A percentile compares a stretch with the other conserved stretches of the same genome.
Evolutionary conservation across 192 early-diverging fungal genomes (phyloP).

Genomic region (Rhizophlyctis rosea): DNA sequence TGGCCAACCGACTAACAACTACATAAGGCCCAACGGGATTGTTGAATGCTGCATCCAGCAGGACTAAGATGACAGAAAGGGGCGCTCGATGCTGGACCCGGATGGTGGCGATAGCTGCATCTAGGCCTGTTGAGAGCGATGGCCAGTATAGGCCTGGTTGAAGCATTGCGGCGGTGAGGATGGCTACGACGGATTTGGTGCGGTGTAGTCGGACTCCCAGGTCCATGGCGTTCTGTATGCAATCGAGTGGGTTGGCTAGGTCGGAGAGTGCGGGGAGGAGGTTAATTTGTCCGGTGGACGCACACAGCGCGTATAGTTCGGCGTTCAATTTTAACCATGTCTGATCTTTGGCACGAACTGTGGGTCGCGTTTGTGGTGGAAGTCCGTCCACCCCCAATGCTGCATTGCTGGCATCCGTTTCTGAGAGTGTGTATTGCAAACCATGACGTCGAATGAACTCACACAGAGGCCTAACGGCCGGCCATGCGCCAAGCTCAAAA

Average conservation of each 20-base stretch:
- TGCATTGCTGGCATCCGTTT: background rate
- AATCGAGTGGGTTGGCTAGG: slow-evolving; percentile 7
- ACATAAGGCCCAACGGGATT: slow-evolving; percentile 24
- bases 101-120: slow-evolving; percentile 12
- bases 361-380: background rate
- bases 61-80: slow-evolving; percentile 18
- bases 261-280: slow-evolving; percentile 22
- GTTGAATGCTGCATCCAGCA: slow-evolving; percentile 29
- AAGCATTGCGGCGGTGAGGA: slow-evolving; percentile 18
- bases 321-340: slow-evolving; percentile 19
- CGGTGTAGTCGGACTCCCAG: slow-evolving; percentile 12
- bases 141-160: slow-evolving; percentile 12
- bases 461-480: slow-evolving; percentile 16
- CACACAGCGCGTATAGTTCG: slow-evolving; percentile 14
- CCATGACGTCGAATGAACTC: slow-evolving; percentile 17
- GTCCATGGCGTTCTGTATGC: slow-evolving; percentile 7
- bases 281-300: slow-evolving; percentile 19
- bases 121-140: slow-evolving; percentile 9
- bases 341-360: slow-evolving; percentile 11
- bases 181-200: slow-evolving; percentile 10
- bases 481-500: slow-evolving; percentile 27
- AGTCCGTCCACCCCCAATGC: background rate
- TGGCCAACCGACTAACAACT: background rate
- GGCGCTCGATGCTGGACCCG: slow-evolving; percentile 6
- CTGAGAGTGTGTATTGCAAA: slow-evolving; percentile 11